Evolutionary conservation across 129 eudicot genomes (phyloP).

Genomic region (Chrysanthemum makinoi): DNA sequence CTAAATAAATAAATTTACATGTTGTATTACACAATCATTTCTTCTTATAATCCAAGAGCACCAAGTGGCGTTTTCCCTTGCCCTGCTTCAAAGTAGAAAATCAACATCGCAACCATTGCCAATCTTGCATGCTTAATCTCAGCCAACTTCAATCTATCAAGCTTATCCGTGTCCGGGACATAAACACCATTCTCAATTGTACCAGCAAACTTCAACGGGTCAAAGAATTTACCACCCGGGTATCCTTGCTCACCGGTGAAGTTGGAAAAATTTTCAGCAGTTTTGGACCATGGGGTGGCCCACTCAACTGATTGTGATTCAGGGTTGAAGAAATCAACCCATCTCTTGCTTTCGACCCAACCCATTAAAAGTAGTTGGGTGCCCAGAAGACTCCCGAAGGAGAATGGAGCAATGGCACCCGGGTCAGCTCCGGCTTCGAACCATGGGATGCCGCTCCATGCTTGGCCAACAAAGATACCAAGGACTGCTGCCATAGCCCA

Average conservation of each 20-base stretch:
- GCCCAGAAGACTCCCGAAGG: conserved; percentile 73
- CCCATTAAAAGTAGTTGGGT: conserved; percentile 97
- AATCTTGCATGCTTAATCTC: conserved; percentile 94
- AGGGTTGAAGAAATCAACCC: conserved; percentile 95
- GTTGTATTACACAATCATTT: conserved; percentile 30
- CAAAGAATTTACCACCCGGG: conserved; percentile 93
- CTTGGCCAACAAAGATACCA: conserved; percentile 94
- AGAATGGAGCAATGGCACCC: conserved; percentile 85
- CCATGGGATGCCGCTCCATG: conserved; percentile 97
- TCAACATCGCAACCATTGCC: conserved; percentile 94
- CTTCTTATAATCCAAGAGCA: conserved; percentile 81
- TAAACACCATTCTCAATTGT: conserved; percentile 66
- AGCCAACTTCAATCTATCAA: conserved; percentile 85
- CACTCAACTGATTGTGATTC: conserved; percentile 92
- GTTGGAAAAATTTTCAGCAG: conserved; percentile 84
- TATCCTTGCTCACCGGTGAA: conserved; percentile 92
- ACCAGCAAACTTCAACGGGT: conserved; percentile 82
- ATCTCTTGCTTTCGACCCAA: conserved; percentile 98
- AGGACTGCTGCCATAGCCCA: conserved; percentile 97
- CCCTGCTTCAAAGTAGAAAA: conserved; percentile 94
- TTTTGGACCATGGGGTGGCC: conserved; percentile 97
- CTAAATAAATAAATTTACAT: conserved; percentile 41
- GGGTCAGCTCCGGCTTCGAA: conserved; percentile 98
- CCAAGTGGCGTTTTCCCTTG: conserved; percentile 99
- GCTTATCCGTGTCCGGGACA: conserved; percentile 73